Evolutionary conservation across 176 grass and related monocot genomes (phyloP).

Genomic region (Zizania latifolia): DNA sequence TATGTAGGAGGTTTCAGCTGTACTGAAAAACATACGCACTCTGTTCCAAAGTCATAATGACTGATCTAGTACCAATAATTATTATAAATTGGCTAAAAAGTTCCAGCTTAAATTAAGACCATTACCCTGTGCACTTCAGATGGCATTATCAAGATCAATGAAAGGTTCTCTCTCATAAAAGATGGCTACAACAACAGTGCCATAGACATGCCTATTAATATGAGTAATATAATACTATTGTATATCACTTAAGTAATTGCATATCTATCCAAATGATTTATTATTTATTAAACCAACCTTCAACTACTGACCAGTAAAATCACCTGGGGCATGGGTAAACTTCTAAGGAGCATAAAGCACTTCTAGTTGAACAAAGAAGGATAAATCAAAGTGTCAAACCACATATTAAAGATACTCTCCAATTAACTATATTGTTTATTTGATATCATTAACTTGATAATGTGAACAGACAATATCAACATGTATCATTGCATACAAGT

Average conservation of each 20-base stretch:
- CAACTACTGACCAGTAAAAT: not conserved
- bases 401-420: not conserved
- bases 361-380: not conserved
- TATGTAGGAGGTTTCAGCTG: not conserved
- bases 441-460: no score
- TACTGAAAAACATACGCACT: not conserved
- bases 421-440: not conserved
- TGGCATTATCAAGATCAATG: not conserved
- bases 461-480: not conserved
- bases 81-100: not conserved
- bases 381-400: not conserved
- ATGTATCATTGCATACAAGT: not conserved
- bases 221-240: not conserved
- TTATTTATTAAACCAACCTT: constrained; percentile 6
- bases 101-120: not conserved
- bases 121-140: not conserved
- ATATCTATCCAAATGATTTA: not conserved
- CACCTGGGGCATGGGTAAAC: not conserved
- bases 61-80: not conserved
- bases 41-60: constrained; percentile 1
- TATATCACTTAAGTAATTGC: not conserved
- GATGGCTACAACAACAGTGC: constrained; percentile 1
- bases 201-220: not conserved
- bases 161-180: not conserved
- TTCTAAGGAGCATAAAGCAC: not conserved